phyloP scores from a whole-genome alignment of 1,284 basidiomycete genomes.

The Ganoderma resinaceum region DNA sequence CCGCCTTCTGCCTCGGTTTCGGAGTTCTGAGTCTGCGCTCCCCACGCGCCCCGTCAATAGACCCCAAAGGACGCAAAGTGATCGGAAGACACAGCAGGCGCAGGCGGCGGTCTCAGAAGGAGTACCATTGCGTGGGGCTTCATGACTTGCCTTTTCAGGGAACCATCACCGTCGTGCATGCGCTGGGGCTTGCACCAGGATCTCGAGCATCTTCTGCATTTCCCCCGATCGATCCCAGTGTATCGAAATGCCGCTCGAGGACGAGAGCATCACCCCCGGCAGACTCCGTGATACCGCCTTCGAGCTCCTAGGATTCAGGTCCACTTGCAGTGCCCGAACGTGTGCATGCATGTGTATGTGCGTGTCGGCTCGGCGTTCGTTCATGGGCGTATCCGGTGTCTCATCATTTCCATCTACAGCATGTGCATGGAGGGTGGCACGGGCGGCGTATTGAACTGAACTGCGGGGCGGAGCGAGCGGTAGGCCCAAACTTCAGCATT shows the following conservation, averaged over 20 bases:
- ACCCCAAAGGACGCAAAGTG: neutral
- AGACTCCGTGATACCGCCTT: no score
- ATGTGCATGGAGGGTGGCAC: no score
- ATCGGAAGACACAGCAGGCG: neutral
- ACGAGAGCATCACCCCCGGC: neutral
- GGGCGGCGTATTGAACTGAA: no score
- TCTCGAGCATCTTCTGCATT: neutral
- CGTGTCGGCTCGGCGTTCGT: neutral
- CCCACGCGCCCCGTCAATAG: neutral
- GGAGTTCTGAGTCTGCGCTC: neutral
- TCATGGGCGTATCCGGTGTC: constrained; percentile 27
- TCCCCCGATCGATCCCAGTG: no score
- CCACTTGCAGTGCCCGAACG: no score
- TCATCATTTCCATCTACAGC: constrained; percentile 18
- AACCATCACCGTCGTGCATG: neutral
- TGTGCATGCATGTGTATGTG: neutral
- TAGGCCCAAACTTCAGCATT: neutral
- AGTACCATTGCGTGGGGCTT: neutral
- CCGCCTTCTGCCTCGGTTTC: neutral
- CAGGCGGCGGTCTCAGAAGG: neutral
- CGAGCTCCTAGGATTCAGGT: no score
- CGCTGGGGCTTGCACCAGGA: no score
- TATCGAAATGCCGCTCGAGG: neutral
- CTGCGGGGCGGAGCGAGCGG: neutral
- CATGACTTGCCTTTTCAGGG: neutral